Base-by-base conservation (phyloP, 495 filamentous ascomycete species). In the Hypoxylon crocopeplum region DNA sequence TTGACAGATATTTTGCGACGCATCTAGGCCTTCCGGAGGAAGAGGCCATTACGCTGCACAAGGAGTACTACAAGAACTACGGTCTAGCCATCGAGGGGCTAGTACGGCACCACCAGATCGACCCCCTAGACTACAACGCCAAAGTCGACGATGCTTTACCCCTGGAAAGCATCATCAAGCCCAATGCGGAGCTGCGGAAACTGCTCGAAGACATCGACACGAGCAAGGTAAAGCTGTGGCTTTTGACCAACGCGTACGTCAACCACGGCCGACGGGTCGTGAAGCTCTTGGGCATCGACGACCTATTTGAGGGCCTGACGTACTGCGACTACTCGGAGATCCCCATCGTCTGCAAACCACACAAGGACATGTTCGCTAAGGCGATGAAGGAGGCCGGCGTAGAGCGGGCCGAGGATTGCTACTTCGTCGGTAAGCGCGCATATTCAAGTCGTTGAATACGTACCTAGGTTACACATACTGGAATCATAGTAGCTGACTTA, bases 41-140 rank as follows among this genome's bases (percentile, higher is more conserved):
- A 38, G 93, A 97, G 48, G 93, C 94, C 24, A 82, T 82, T 52
- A 79, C 84, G 62, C 84, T 99, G 2, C 95, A 97, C 72, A 77
- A 84, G 70, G 88, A 89, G 56, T 99, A 99, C 81, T 98, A 97
- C 79, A 86, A 85, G 63, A 89, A 90, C 66, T 99, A 99, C 74
- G 95, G 95, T 16, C 85, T 98, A 2, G 93, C 95, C n/a, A 93
- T 99, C 61, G 90, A 96, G 69, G 95, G 95, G 0, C 80, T 99
- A 1, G 92, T 96, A 0, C 86, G 90, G 19, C 88, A 97, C 73
- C 95, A 99, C 75, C 88, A 93, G 73, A 94, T 99, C 65, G 92
- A 99, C 66, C 88, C 95, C 1, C 81, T 99, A 2, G 92, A 92
- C 22, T 99, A 97, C 82, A 99, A 99, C 72, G 72, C 80, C 56